These are phyloP conservation scores for Microascus cirrosus DNA, from an alignment of 2,329 filamentous ascomycete species.

Conservation along the genomic window DNA sequence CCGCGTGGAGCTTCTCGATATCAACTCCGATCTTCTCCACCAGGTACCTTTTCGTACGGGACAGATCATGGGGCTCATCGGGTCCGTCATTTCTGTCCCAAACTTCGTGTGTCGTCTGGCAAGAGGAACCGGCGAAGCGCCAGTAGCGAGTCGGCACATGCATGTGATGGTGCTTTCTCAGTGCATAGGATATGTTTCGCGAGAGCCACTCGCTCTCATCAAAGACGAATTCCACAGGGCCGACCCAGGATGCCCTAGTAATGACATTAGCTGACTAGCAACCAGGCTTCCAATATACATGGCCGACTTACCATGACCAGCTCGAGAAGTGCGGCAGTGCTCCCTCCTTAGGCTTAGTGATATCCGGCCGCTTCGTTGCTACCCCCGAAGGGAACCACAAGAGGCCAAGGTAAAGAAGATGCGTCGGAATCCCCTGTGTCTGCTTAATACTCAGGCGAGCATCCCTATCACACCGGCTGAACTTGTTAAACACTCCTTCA, in stretches of 20 bases:
- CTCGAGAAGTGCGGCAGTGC: background rate
- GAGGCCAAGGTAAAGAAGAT: slow-evolving; percentile 3
- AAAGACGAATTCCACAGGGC: slow-evolving; percentile 8
- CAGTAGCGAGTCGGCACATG: slow-evolving; percentile 6
- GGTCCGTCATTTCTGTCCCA: background rate
- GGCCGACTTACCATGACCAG: slow-evolving; percentile 7
- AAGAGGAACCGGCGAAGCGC: slow-evolving; percentile 4
- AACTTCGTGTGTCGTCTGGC: background rate
- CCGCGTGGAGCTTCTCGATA: background rate
- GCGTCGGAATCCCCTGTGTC: slow-evolving; percentile 8
- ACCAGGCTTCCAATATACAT: too few relatives aligned
- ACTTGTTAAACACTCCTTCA: slow-evolving; percentile 7
- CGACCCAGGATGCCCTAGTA: slow-evolving; percentile 6
- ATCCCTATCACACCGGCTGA: background rate
- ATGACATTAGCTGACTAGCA: background rate
- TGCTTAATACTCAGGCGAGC: slow-evolving; percentile 5
- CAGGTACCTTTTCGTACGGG: background rate
- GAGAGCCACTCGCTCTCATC: slow-evolving; percentile 8
- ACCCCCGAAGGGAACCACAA: slow-evolving; percentile 7
- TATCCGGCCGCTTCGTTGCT: background rate
- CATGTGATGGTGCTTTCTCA: slow-evolving; percentile 5
- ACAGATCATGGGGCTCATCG: background rate
- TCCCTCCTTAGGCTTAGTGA: background rate
- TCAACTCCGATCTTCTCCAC: background rate
- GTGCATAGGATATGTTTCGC: slow-evolving; percentile 8